Base-by-base conservation (phyloP, 352 stramenopile genomes). In the Sclerospora graminicola region DNA sequence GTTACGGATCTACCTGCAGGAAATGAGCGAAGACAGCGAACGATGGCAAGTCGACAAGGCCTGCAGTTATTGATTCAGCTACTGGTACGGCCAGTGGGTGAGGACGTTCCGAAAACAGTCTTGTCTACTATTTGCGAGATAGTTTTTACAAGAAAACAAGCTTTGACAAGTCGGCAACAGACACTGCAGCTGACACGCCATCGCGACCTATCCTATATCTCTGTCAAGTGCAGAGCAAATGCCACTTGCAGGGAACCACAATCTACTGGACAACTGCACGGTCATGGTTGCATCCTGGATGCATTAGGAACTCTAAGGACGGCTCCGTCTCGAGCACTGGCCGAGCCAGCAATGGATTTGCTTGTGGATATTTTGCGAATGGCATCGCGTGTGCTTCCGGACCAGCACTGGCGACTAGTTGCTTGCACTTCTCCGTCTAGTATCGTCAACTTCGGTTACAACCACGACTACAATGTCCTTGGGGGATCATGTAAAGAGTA, bases 131-230 rank as follows among this genome's bases (percentile, higher is more conserved):
- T 93, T 38, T 93, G 81, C 35, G 81, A 93, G 51, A 87, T 93
- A n/a, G n/a, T 29, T 93, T 93, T 45, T 90, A 89, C 56, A 92
- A 89, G 56, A n/a, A n/a, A n/a, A n/a, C n/a, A n/a, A n/a, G n/a
- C n/a, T n/a, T n/a, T n/a, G n/a, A n/a, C n/a, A n/a, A 87, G 55
- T 62, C 50, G 14, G 48, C 53, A 2, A 45, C 63, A 0, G 55
- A 71, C 9, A 54, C 44, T 21, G 44, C 56, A 10, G 60, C 78
- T 13, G 62, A 72, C 23, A 59, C 61, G 1, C 63, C 68, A 11
- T 69, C 68, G 20, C 70, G 85, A n/a, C 66, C 73, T 6, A 79
- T 85, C 47, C 41, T 69, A 26, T 68, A n/a, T n/a, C n/a, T n/a
- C n/a, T n/a, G n/a, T n/a, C n/a, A n/a, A n/a, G n/a, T n/a, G n/a